Conservation (phyloP, 2,329 filamentous ascomycete species). For the Blastomyces gilchristii region DNA sequence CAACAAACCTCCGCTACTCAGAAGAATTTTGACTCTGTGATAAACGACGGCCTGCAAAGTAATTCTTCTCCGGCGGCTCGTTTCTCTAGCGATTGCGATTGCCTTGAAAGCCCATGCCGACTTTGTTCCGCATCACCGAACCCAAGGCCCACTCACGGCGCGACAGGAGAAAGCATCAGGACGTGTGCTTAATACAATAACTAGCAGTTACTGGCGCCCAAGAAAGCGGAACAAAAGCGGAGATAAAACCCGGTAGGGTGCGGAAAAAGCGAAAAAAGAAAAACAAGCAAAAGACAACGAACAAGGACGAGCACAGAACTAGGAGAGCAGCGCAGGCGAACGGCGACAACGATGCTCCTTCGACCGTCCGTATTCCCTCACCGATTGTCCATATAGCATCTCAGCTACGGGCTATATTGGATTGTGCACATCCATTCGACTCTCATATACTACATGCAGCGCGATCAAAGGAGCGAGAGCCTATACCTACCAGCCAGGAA, state of each 20-base stretch:
- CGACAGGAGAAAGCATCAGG: neutral
- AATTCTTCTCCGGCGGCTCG: neutral
- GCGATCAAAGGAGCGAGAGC: neutral
- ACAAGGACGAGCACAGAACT: neutral
- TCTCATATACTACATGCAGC: neutral
- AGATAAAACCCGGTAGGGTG: neutral
- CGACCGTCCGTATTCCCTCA: neutral
- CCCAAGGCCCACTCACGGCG: neutral
- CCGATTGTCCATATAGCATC: neutral
- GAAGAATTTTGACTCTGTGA: neutral
- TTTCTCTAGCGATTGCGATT: neutral
- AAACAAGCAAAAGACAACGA: neutral
- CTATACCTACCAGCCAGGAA: neutral
- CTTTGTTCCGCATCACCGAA: neutral
- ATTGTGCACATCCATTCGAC: neutral
- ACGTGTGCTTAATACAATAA: neutral
- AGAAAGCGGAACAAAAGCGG: neutral
- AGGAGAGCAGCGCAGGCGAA: neutral
- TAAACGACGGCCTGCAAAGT: neutral
- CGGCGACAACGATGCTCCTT: neutral
- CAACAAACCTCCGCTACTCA: neutral
- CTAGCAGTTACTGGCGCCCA: neutral
- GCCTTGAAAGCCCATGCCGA: neutral
- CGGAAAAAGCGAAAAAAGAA: neutral
- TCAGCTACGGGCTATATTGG: neutral